phyloP scores from a whole-genome alignment of 352 stramenopile species.

The Phytophthora fragariae region DNA sequence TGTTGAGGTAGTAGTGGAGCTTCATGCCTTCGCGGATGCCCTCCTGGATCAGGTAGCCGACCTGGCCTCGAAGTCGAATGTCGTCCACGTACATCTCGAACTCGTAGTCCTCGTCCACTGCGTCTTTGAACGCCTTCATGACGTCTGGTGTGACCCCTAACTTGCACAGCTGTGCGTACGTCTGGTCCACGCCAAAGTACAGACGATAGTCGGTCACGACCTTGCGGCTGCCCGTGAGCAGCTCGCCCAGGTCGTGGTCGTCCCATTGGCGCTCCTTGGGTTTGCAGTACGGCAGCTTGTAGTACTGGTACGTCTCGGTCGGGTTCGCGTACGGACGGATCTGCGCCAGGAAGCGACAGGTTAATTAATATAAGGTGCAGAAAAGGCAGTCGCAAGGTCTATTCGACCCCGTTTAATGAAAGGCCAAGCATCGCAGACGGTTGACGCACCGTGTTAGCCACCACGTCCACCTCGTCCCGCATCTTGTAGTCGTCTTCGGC shows the following conservation, averaged over 20 bases:
- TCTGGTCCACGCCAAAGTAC: constrained; percentile 83
- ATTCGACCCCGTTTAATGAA: too few species aligned
- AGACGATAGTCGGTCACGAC: constrained; percentile 87
- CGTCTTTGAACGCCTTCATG: constrained; percentile 93
- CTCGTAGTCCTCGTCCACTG: constrained; percentile 97
- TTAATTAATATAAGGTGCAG: too few species aligned
- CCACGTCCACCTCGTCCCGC: constrained; percentile 73
- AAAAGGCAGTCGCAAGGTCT: too few species aligned
- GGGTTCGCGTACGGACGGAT: constrained; percentile 97
- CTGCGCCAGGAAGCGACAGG: constrained; percentile 18
- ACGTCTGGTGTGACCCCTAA: constrained; percentile 78
- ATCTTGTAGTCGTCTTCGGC: constrained; percentile 52
- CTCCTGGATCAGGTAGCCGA: constrained; percentile 90
- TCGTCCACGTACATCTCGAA: constrained; percentile 99
- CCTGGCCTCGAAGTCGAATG: constrained; percentile 96
- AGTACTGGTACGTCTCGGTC: constrained; percentile 99
- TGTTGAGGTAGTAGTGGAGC: constrained; percentile 94
- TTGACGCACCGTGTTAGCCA: constrained; percentile 70
- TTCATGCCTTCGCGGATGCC: constrained; percentile 58
- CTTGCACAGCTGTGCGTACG: constrained; percentile 92
- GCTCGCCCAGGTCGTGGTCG: constrained; percentile 93
- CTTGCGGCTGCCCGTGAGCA: constrained; percentile 96
- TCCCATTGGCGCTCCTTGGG: constrained; percentile 86
- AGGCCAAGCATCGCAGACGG: not conserved
- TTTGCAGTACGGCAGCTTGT: constrained; percentile 97